Base-by-base conservation (phyloP, 129 eudicot species). In the Chrysanthemum makinoi region DNA sequence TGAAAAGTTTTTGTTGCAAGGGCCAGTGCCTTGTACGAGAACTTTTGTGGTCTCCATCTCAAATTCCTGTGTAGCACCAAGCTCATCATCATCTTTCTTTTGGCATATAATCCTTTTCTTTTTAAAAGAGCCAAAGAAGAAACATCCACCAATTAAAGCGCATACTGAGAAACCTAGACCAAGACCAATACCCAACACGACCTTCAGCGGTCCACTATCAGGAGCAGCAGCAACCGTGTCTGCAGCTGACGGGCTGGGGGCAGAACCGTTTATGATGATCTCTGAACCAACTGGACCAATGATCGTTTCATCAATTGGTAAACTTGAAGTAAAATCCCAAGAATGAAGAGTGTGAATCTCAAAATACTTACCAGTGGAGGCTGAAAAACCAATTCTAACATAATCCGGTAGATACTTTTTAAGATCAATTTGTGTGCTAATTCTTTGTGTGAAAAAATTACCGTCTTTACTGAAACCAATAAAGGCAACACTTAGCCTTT, bases 1-100 rank as follows among this genome's bases (percentile, higher is more conserved):
- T 2, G 63, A 56, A 58, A 84, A 81, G 51, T 81, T 81, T 24
- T 71, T 78, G 86, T 84, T 55, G 89, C 80, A 10, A 59, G 24
- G 22, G 79, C 71, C 6, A 84, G 57, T 44, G 61, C 77, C 4
- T 62, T 26, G 47, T 84, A 84, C 49, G 83, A 39, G 56, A 81
- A 84, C 74, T 70, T 71, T 33, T 55, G 78, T 0, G 86, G 89
- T 55, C 10, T 66, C 81, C 16, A 51, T 68, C 48, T 76, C 79
- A 35, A 78, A 69, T 54, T 78, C 83, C 4, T 69, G 26, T 1
- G 67, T 57, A 56, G 61, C 56, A 10, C 68, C 46, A 65, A 28
- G 8, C 20, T 46, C 30, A 10, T 48, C 35, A 19, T 73, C 62
- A n/a, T 66, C 47, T 30, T 65, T 58, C 24, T 19, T 56, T 30